These are phyloP conservation scores for Chaetomium fimeti DNA, from an alignment of 495 filamentous ascomycete genomes.

Conservation along the genomic window DNA sequence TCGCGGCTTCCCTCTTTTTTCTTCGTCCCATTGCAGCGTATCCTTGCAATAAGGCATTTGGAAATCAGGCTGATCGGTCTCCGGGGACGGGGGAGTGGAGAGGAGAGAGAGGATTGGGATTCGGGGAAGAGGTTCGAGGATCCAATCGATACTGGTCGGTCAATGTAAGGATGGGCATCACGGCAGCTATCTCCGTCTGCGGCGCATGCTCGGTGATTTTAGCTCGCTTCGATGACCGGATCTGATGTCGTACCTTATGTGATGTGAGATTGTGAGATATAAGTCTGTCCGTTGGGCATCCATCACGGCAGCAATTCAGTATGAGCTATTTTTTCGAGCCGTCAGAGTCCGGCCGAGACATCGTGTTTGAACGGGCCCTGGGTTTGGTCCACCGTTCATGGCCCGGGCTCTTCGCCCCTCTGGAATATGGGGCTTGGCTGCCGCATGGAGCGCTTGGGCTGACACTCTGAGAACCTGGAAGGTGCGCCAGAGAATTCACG, in stretches of 20 bases:
- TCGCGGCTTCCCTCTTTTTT: neutral
- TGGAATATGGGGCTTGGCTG: neutral
- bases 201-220: constrained; percentile 9
- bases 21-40: neutral
- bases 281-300: neutral
- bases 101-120: neutral
- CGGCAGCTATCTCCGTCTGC: neutral
- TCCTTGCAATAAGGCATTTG: constrained; percentile 4
- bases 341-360: constrained; percentile 14
- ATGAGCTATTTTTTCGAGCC: constrained; percentile 24
- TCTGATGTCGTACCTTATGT: neutral
- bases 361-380: neutral
- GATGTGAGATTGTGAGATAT: neutral
- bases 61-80: neutral
- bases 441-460: neutral
- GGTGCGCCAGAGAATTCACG: constrained; percentile 2
- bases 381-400: neutral
- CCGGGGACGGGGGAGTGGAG: neutral
- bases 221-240: neutral
- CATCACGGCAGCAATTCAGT: constrained; percentile 1
- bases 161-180: too few species aligned
- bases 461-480: neutral
- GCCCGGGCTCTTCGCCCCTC: too few species aligned
- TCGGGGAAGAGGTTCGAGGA: neutral
- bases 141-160: too few species aligned